These are phyloP conservation scores for Hericium rajendrae DNA, from an alignment of 768 basidiomycete species.

Conservation along the genomic window DNA sequence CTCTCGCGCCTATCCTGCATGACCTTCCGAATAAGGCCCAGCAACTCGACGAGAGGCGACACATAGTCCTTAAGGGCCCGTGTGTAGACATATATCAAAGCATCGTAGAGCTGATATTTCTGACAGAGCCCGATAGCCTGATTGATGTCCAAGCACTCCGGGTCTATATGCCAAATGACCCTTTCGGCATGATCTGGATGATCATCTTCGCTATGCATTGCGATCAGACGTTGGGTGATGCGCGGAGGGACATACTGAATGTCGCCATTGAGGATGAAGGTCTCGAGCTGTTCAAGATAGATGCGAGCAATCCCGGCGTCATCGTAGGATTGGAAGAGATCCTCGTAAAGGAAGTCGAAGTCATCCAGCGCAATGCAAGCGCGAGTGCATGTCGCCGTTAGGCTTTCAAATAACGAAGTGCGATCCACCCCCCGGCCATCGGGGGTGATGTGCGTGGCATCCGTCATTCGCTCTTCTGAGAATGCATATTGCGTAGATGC, in stretches of 20 bases:
- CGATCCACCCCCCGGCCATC: slow-evolving; percentile 90
- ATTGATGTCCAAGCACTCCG: slow-evolving; percentile 83
- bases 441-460: slow-evolving; percentile 71
- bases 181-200: slow-evolving; percentile 74
- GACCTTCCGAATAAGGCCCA: slow-evolving; percentile 65
- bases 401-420: slow-evolving; percentile 79
- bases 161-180: slow-evolving; percentile 95
- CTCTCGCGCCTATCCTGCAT: slow-evolving; percentile 40
- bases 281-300: slow-evolving; percentile 74
- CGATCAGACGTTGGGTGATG: slow-evolving; percentile 78
- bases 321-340: slow-evolving; percentile 85
- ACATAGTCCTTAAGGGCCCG: slow-evolving; percentile 82
- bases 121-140: slow-evolving; percentile 86
- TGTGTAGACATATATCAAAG: slow-evolving; percentile 89
- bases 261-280: slow-evolving; percentile 66
- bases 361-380: slow-evolving; percentile 77
- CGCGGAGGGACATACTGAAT: slow-evolving; percentile 74
- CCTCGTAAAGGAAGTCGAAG: slow-evolving; percentile 85
- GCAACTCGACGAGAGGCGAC: slow-evolving; percentile 77
- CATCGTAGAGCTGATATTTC: slow-evolving; percentile 77
- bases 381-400: slow-evolving; percentile 67
- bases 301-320: slow-evolving; percentile 76
- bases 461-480: slow-evolving; percentile 89
- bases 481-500: slow-evolving; percentile 88
- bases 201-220: slow-evolving; percentile 60